These are phyloP conservation scores for Macrolepiota fuliginosa DNA, from an alignment of 768 basidiomycete species.

Conservation along the genomic window DNA sequence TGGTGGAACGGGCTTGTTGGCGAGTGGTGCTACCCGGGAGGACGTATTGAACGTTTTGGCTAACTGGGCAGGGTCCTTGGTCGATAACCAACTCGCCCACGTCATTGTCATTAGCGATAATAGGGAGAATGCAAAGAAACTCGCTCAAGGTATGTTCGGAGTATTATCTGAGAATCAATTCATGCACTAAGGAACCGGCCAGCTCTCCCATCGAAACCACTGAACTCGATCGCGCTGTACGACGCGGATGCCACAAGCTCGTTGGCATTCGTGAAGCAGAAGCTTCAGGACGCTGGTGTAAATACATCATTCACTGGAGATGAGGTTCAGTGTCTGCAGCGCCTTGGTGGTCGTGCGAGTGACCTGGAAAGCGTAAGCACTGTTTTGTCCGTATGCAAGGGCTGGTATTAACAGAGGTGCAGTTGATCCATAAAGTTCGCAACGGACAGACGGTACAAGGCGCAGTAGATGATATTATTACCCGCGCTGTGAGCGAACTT, in stretches of 20 bases:
- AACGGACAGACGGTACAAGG: slow-evolving; percentile 70
- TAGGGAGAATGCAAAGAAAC: slow-evolving; percentile 78
- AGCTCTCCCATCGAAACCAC: slow-evolving; percentile 85
- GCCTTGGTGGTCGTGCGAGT: slow-evolving; percentile 87
- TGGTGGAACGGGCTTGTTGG: slow-evolving; percentile 6
- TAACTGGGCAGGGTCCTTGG: slow-evolving; percentile 81
- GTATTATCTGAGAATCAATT: background rate
- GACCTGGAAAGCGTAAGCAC: slow-evolving; percentile 78
- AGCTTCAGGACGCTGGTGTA: slow-evolving; percentile 59
- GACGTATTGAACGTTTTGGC: slow-evolving; percentile 74
- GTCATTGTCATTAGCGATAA: slow-evolving; percentile 91
- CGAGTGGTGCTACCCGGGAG: slow-evolving; percentile 46
- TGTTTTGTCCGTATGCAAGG: background rate
- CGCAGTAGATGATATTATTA: slow-evolving; percentile 89
- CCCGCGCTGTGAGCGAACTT: slow-evolving; percentile 75
- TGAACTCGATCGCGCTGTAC: slow-evolving; percentile 72
- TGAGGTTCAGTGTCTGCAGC: slow-evolving; percentile 59
- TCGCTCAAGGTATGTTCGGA: slow-evolving; percentile 64
- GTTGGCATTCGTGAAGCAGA: slow-evolving; percentile 77
- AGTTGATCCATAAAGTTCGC: slow-evolving; percentile 86
- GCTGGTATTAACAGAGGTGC: background rate
- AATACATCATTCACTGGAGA: slow-evolving; percentile 50
- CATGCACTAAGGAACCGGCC: background rate
- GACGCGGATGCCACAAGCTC: slow-evolving; percentile 86
- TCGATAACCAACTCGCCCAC: slow-evolving; percentile 86